Evolutionary conservation across 2,329 filamentous ascomycete genomes (phyloP).

Genomic region (Capronia epimyces): DNA sequence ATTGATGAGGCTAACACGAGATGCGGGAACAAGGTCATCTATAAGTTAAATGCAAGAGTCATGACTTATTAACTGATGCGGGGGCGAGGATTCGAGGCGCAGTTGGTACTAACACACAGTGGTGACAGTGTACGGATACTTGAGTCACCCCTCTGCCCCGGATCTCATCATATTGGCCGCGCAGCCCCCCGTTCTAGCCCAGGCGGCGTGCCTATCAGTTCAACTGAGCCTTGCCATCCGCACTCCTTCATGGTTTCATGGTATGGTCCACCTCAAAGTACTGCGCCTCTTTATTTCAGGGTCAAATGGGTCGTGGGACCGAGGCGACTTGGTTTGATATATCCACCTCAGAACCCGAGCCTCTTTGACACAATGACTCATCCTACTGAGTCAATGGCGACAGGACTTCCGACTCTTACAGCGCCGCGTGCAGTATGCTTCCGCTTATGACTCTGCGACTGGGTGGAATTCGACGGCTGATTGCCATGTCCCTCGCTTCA

Average conservation of each 20-base stretch:
- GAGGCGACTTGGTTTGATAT: too few relatives aligned
- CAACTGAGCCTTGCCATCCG: background rate
- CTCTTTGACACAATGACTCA: background rate
- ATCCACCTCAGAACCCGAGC: background rate
- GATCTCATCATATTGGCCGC: background rate
- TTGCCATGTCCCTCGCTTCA: background rate
- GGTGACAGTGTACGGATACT: too few relatives aligned
- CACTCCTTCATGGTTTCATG: background rate
- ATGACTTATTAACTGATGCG: slow-evolving; percentile 4
- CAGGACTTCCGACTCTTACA: background rate
- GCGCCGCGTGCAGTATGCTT: too few relatives aligned
- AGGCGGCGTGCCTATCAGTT: background rate
- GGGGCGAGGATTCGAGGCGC: too few relatives aligned
- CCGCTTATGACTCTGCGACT: too few relatives aligned
- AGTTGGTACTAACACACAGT: too few relatives aligned
- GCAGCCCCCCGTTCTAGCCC: background rate
- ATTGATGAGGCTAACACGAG: background rate
- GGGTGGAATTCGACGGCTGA: too few relatives aligned
- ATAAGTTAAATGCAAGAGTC: slow-evolving; percentile 6
- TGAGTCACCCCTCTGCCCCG: too few relatives aligned
- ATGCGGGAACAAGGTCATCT: background rate
- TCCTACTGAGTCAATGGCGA: background rate
- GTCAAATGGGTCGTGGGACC: background rate
- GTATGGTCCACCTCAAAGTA: background rate
- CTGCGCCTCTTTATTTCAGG: background rate